A percentile compares a stretch with the other conserved stretches of the same genome.
These are phyloP conservation scores for Epichloe scottii DNA, from an alignment of 2,329 filamentous ascomycete genomes.

Conservation along the genomic window DNA sequence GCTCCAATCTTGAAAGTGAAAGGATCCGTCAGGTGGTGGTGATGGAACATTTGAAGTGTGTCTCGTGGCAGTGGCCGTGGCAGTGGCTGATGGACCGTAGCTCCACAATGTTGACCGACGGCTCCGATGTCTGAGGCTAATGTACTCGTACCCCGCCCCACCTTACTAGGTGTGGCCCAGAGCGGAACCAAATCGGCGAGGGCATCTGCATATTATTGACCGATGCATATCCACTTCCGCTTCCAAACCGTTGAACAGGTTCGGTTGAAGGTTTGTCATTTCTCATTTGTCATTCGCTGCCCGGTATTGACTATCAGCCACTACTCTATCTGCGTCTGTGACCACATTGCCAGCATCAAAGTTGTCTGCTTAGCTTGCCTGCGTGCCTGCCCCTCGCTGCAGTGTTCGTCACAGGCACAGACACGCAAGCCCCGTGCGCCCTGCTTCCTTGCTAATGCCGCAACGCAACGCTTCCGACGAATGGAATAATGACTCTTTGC, in stretches of 20 bases:
- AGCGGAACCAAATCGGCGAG: no score
- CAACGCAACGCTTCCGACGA: neutral
- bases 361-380: neutral
- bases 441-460: neutral
- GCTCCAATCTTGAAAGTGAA: neutral
- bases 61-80: neutral
- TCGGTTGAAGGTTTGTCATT: neutral
- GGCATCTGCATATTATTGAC: neutral
- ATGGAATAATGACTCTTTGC: neutral
- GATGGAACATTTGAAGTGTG: neutral
- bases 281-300: neutral
- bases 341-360: neutral
- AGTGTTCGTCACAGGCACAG: neutral
- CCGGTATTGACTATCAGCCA: neutral
- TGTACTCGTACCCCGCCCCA: no score
- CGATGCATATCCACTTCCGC: neutral
- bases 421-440: conserved; percentile 1
- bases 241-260: neutral
- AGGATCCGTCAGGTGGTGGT: neutral
- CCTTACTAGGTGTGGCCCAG: no score
- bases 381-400: neutral
- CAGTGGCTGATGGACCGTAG: neutral
- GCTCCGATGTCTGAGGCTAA: no score
- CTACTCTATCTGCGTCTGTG: neutral
- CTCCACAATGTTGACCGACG: neutral